phyloP scores from a whole-genome alignment of 208 protist genomes.

The Entamoeba histolytica region DNA sequence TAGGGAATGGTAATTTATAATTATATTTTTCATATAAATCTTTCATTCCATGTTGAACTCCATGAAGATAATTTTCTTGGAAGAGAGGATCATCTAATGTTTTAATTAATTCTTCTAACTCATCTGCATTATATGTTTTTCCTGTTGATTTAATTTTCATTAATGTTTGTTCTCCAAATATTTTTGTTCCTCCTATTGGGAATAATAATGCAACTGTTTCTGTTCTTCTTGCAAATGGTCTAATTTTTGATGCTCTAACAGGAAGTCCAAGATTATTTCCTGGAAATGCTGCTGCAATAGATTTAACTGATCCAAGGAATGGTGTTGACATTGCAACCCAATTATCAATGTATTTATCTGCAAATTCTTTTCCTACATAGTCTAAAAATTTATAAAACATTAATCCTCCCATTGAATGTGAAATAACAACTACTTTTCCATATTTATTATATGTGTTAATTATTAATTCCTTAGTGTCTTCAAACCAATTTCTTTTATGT shows the following conservation, averaged over 20 bases:
- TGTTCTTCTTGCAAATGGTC: not conserved
- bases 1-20: not conserved
- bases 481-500: not conserved
- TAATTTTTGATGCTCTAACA: not conserved
- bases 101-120: not conserved
- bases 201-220: not conserved
- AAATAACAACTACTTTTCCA: not conserved
- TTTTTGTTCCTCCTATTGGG: not conserved
- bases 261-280: not conserved
- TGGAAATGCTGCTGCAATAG: not conserved
- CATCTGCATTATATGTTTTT: not conserved
- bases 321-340: not conserved
- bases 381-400: not conserved
- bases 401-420: not conserved
- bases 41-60: not conserved
- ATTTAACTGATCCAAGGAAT: not conserved
- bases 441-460: not conserved
- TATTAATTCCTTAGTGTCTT: not conserved
- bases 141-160: not conserved
- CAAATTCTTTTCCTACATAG: not conserved
- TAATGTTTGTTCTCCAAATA: not conserved
- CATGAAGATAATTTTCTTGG: not conserved
- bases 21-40: not conserved
- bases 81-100: not conserved
- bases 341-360: not conserved